Percentiles rank a stretch among this genome's conserved stretches.
Evolutionary conservation across 1,284 basidiomycete genomes (phyloP).

Genomic region (Cryptococcus floricola): DNA sequence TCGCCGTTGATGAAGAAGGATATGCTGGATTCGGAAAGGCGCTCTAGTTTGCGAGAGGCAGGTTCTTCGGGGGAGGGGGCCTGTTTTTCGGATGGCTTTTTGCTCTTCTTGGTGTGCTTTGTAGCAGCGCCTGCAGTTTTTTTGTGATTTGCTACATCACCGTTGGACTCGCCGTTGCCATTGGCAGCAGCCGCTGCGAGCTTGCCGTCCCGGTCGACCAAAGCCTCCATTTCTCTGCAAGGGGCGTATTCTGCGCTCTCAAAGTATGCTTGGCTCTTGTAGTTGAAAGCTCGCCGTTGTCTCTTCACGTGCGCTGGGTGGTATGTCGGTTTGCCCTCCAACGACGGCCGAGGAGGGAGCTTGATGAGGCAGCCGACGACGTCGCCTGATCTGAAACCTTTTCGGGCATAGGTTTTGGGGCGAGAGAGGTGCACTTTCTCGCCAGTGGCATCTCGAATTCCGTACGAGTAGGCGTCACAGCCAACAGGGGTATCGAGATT

Average conservation of each 20-base stretch:
- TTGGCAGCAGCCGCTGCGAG: constrained; percentile 32
- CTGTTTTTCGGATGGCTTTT: constrained; percentile 8
- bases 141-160: constrained; percentile 12
- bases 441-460: constrained; percentile 82
- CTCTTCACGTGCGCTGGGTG: constrained; percentile 72
- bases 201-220: constrained; percentile 63
- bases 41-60: constrained; percentile 55
- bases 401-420: constrained; percentile 68
- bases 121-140: constrained; percentile 26
- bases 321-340: constrained; percentile 26
- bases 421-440: constrained; percentile 84
- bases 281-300: constrained; percentile 85
- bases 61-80: background rate
- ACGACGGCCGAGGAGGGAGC: constrained; percentile 63
- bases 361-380: constrained; percentile 69
- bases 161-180: constrained; percentile 46
- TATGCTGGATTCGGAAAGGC: constrained; percentile 67
- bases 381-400: constrained; percentile 72
- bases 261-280: constrained; percentile 95
- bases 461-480: constrained; percentile 90
- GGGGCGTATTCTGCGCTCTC: constrained; percentile 87
- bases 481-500: constrained; percentile 89
- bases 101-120: constrained; percentile 49
- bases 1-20: constrained; percentile 92
- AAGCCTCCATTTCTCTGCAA: constrained; percentile 87